Evolutionary conservation across 2,329 filamentous ascomycete genomes (phyloP).

Genomic region (Passalora sequoiae): DNA sequence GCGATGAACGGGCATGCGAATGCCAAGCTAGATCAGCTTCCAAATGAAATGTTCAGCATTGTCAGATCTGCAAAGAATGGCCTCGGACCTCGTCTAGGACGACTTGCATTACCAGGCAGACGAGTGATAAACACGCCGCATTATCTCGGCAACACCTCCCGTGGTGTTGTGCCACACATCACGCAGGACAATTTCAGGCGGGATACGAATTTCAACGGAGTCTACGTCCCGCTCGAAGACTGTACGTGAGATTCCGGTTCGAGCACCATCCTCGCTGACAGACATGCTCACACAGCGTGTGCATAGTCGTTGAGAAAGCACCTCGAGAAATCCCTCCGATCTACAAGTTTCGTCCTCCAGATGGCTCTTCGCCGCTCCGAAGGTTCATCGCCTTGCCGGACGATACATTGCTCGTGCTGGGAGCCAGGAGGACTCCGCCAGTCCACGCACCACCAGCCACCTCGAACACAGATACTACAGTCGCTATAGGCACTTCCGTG

Average conservation of each 20-base stretch:
- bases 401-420: conserved; percentile 64
- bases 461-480: conserved; percentile 52
- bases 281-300: conserved; percentile 36
- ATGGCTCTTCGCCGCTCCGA: conserved; percentile 57
- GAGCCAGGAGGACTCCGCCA: conserved; percentile 70
- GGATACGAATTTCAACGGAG: conserved; percentile 59
- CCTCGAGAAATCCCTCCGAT: conserved; percentile 47
- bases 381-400: conserved; percentile 69
- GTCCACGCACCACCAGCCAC: conserved; percentile 61
- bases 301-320: conserved; percentile 58
- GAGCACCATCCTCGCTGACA: conserved; percentile 35
- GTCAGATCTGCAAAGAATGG: conserved; percentile 34
- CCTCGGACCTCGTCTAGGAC: conserved; percentile 61
- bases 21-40: conserved; percentile 12
- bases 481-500: conserved; percentile 79
- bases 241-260: conserved; percentile 56
- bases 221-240: conserved; percentile 85
- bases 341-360: conserved; percentile 44
- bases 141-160: conserved; percentile 73
- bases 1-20: conserved; percentile 16
- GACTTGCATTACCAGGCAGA: conserved; percentile 58
- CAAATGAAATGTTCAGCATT: conserved; percentile 44
- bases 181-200: conserved; percentile 74
- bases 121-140: conserved; percentile 73
- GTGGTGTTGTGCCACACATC: conserved; percentile 80